Conservation (phyloP, 108 stramenopile species). For the Cyclotella kingstonii region DNA sequence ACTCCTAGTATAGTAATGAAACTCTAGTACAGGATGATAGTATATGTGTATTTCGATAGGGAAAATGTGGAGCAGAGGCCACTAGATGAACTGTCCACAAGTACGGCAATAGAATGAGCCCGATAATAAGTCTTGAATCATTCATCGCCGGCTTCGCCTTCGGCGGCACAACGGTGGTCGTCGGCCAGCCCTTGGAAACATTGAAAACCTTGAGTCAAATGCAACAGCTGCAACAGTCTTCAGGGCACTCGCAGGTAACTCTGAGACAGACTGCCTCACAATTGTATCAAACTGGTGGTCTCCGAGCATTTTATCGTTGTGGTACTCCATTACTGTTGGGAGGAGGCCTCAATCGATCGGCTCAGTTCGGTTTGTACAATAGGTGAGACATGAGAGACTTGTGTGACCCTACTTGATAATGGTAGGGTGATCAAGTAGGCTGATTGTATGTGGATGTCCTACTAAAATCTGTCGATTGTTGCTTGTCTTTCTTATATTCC, state of each 20-base stretch:
- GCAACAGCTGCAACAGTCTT: conserved; percentile 21
- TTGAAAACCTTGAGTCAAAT: conserved; percentile 68
- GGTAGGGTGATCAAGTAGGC: not conserved
- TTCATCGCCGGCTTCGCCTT: conserved; percentile 82
- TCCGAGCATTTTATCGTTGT: conserved; percentile 71
- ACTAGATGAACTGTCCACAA: no score
- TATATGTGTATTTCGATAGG: no score
- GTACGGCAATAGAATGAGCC: no score
- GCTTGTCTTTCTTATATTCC: not conserved
- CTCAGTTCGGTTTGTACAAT: conserved; percentile 84
- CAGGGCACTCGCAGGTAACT: conserved; percentile 13
- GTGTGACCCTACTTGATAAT: not conserved
- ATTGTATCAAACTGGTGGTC: conserved; percentile 53
- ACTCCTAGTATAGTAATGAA: no score
- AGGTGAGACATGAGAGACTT: not conserved
- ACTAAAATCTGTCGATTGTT: not conserved
- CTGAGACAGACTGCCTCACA: conserved; percentile 46
- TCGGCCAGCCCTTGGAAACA: conserved; percentile 86
- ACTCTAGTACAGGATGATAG: no score
- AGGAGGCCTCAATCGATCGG: conserved; percentile 75
- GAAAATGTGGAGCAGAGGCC: no score
- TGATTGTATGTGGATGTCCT: not conserved
- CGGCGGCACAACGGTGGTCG: conserved; percentile 74
- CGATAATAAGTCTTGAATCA: conserved; percentile 38
- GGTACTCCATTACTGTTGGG: conserved; percentile 76